phyloP scores from a whole-genome alignment of 1,284 basidiomycete genomes.

The Sporisorium graminicola region DNA sequence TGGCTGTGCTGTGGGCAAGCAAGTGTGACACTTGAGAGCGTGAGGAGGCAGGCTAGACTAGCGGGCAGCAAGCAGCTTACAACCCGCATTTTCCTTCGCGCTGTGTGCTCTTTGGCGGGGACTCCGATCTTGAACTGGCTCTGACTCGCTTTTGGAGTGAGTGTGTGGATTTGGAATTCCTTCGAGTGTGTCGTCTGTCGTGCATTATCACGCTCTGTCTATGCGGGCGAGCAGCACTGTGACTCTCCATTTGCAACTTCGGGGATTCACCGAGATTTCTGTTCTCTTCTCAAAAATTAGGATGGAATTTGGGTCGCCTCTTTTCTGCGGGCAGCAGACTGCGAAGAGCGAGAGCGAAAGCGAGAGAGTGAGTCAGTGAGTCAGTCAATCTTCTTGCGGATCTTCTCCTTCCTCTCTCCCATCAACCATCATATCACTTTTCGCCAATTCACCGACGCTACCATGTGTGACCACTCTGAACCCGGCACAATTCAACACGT shows the following conservation, averaged over 20 bases:
- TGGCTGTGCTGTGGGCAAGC: neutral
- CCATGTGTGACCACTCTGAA: conserved; percentile 61
- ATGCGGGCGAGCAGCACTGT: too few relatives aligned
- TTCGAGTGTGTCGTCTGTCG: too few relatives aligned
- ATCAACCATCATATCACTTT: conserved; percentile 6
- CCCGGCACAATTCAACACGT: conserved; percentile 52
- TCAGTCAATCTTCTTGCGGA: neutral
- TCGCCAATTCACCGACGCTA: neutral
- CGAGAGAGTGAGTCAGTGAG: neutral
- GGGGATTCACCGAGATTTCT: conserved; percentile 24
- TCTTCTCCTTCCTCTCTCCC: neutral
- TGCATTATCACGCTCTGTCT: conserved; percentile 17
- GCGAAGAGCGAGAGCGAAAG: neutral
- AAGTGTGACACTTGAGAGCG: neutral
- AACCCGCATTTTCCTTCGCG: too few relatives aligned
- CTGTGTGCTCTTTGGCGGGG: too few relatives aligned
- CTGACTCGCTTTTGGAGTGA: too few relatives aligned
- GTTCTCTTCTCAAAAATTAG: too few relatives aligned
- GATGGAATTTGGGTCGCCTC: too few relatives aligned
- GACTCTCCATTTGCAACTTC: conserved; percentile 9
- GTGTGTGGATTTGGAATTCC: too few relatives aligned
- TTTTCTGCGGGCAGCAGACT: neutral
- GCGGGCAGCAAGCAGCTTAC: too few relatives aligned
- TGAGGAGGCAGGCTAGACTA: too few relatives aligned
- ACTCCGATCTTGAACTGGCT: too few relatives aligned